Percentiles rank a stretch among this genome's conserved stretches.
These are phyloP conservation scores for Russula earlei DNA, from an alignment of 768 basidiomycete species.

Conservation along the genomic window DNA sequence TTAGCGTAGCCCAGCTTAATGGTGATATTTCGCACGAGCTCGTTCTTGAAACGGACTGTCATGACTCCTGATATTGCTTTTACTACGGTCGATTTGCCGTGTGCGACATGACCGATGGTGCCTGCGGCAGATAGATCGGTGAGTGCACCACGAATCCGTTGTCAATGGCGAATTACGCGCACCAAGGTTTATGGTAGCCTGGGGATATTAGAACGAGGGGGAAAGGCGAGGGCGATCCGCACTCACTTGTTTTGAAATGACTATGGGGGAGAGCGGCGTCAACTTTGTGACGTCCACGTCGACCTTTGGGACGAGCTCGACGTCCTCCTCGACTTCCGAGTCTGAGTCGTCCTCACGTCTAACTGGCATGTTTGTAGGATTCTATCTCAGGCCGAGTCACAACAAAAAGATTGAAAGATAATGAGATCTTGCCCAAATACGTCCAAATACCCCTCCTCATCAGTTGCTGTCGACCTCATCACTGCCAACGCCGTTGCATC, in stretches of 20 bases:
- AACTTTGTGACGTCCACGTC: constrained; percentile 75
- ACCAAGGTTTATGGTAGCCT: constrained; percentile 97
- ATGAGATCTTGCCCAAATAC: constrained; percentile 1
- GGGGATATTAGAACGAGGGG: constrained; percentile 5
- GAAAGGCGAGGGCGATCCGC: background rate
- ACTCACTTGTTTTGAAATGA: constrained; percentile 83
- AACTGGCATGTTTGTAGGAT: constrained; percentile 40
- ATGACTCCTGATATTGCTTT: constrained; percentile 98
- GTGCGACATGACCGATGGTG: constrained; percentile 98
- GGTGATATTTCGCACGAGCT: constrained; percentile 96
- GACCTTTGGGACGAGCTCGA: constrained; percentile 50
- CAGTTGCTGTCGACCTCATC: too few relatives aligned
- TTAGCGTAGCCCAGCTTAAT: constrained; percentile 99
- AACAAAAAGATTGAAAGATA: too few relatives aligned
- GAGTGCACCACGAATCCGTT: background rate
- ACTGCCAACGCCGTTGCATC: too few relatives aligned
- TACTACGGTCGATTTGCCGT: constrained; percentile 93
- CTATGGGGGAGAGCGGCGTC: constrained; percentile 81
- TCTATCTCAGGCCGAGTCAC: too few relatives aligned
- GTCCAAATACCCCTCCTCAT: background rate
- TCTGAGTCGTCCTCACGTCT: constrained; percentile 62
- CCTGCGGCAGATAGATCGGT: constrained; percentile 36
- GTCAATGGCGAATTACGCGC: constrained; percentile 10
- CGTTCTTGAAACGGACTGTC: constrained; percentile 99
- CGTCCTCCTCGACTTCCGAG: constrained; percentile 49